A percentile compares a stretch with the other conserved stretches of the same genome.
These are phyloP conservation scores for Schrenkiella parvula DNA, from an alignment of 345 rosid species.

Conservation along the genomic window DNA sequence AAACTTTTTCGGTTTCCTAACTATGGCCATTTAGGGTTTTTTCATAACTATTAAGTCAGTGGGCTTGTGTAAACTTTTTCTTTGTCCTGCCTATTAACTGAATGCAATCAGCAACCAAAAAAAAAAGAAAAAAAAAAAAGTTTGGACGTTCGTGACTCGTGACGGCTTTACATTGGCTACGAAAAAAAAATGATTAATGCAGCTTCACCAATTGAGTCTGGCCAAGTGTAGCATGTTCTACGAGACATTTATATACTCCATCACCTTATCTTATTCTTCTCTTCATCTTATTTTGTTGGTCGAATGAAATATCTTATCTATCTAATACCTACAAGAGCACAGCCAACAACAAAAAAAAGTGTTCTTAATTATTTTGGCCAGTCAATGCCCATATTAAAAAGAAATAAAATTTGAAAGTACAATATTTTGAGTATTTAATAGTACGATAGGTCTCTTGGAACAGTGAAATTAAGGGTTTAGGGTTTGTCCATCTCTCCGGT, in stretches of 20 bases:
- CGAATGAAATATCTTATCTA: constrained; percentile 18
- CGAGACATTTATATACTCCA: not conserved
- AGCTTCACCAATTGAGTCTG: constrained; percentile 1
- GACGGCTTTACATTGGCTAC: constrained; percentile 18
- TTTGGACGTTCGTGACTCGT: constrained; percentile 33
- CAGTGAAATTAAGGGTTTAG: not conserved
- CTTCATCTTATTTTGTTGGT: constrained; percentile 16
- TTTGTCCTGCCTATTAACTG: no score
- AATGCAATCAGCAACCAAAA: no score
- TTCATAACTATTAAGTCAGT: no score
- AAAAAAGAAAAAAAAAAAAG: no score
- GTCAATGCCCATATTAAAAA: not conserved
- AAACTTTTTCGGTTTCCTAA: no score
- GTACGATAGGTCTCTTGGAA: not conserved
- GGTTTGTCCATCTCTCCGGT: not conserved
- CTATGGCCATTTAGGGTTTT: no score
- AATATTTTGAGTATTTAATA: not conserved
- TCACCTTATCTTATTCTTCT: constrained; percentile 19
- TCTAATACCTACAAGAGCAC: not conserved
- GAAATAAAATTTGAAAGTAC: not conserved
- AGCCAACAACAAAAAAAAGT: not conserved
- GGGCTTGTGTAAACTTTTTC: no score
- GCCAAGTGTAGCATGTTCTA: constrained; percentile 12
- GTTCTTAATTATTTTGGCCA: not conserved
- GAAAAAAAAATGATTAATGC: constrained; percentile 15